phyloP scores from a whole-genome alignment of 139 green algal species.

The Chlorella sp. region DNA sequence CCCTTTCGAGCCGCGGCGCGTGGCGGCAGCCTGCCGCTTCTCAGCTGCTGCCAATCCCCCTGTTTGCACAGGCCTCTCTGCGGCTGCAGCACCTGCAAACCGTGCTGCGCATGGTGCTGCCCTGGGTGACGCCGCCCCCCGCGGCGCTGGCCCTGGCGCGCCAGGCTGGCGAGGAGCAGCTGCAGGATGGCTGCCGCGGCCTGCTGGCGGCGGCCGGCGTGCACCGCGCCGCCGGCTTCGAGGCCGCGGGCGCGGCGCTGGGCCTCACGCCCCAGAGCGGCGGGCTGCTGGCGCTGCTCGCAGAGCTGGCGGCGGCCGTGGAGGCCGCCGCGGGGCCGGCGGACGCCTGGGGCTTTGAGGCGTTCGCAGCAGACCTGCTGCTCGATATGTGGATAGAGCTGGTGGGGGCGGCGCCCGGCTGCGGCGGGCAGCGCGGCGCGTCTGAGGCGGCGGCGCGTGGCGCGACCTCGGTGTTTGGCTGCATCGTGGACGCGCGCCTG shows the following conservation, averaged over 20 bases:
- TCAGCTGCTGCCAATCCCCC: background rate
- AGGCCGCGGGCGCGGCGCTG: slow-evolving; percentile 7
- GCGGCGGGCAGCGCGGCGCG: background rate
- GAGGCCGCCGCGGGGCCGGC: slow-evolving; percentile 34
- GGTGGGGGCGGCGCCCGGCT: slow-evolving; percentile 18
- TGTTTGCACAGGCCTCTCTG: background rate
- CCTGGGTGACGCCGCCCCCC: slow-evolving; percentile 44
- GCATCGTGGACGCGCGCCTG: slow-evolving; percentile 44
- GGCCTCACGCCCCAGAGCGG: background rate
- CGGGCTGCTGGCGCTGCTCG: slow-evolving; percentile 49
- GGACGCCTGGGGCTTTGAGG: slow-evolving; percentile 49
- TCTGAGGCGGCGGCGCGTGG: background rate
- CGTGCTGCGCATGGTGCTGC: slow-evolving; percentile 65
- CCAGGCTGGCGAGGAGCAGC: slow-evolving; percentile 44
- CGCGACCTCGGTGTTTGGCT: slow-evolving; percentile 23
- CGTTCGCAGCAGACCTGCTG: slow-evolving; percentile 62
- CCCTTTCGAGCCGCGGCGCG: background rate
- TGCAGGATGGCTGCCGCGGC: slow-evolving; percentile 71
- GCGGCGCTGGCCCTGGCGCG: slow-evolving; percentile 35
- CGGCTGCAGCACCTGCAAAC: slow-evolving; percentile 39
- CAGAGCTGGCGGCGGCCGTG: slow-evolving; percentile 46
- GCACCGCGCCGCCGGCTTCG: slow-evolving; percentile 43
- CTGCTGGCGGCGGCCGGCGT: slow-evolving; percentile 38
- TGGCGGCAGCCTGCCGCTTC: background rate
- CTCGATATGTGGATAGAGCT: slow-evolving; percentile 58